Conservation (phyloP, 2,329 filamentous ascomycete genomes). For the Chrysosporium queenslandicum region DNA sequence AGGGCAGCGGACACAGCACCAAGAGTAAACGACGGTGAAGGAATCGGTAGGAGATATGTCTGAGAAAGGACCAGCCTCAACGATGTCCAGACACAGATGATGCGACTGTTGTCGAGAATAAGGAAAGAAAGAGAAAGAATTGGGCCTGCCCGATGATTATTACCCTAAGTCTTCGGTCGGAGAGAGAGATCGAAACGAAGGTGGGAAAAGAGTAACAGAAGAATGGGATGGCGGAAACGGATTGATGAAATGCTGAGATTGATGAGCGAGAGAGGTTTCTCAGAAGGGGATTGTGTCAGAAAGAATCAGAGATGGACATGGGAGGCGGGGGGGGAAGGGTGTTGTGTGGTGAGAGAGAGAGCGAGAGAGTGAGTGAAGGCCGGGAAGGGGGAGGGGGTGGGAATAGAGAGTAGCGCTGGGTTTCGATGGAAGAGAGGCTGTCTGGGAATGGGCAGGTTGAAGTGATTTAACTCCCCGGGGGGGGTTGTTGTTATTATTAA, state of each 20-base stretch:
- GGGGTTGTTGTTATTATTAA: not conserved
- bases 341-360: not conserved
- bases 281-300: constrained; percentile 9
- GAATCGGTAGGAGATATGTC: constrained; percentile 14
- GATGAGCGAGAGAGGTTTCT: constrained; percentile 5
- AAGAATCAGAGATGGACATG: constrained; percentile 3
- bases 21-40: constrained; percentile 14
- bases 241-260: constrained; percentile 1
- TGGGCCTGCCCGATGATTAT: constrained; percentile 17
- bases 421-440: not conserved
- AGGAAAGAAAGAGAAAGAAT: constrained; percentile 17
- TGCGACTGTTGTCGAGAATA: constrained; percentile 6
- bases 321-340: not conserved
- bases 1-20: not conserved
- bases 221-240: constrained; percentile 8
- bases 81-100: constrained; percentile 18
- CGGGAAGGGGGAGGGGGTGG: not conserved
- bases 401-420: not conserved
- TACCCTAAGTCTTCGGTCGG: constrained; percentile 2
- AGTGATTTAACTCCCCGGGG: not conserved
- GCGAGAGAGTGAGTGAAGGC: not conserved
- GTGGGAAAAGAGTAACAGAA: constrained; percentile 8
- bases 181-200: constrained; percentile 9
- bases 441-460: not conserved
- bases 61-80: constrained; percentile 33